phyloP scores from a whole-genome alignment of 2,329 filamentous ascomycete species.

The Aspergillus tubingensis region DNA sequence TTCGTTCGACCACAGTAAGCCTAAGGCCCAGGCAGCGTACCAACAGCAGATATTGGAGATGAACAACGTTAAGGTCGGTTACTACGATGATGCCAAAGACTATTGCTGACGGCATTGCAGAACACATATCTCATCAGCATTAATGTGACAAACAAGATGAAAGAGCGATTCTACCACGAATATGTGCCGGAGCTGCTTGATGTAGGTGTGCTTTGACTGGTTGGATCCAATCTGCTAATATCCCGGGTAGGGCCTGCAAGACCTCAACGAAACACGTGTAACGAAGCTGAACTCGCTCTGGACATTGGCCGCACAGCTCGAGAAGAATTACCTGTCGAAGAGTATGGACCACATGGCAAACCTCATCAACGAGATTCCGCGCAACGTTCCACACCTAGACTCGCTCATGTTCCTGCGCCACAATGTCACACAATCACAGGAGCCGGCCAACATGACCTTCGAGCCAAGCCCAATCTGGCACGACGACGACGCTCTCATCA shows the following conservation, averaged over 20 bases:
- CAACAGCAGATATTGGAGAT: constrained; percentile 92
- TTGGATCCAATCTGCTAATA: constrained; percentile 10
- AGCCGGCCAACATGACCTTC: constrained; percentile 81
- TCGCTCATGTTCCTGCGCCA: constrained; percentile 98
- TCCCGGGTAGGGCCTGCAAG: constrained; percentile 66
- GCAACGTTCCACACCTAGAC: constrained; percentile 86
- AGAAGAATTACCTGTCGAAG: constrained; percentile 73
- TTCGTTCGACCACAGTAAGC: constrained; percentile 81
- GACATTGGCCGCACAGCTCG: constrained; percentile 76
- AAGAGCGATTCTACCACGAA: constrained; percentile 95
- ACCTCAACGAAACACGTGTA: constrained; percentile 86
- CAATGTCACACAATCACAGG: constrained; percentile 79
- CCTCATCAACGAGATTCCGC: constrained; percentile 75
- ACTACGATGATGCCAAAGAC: background rate
- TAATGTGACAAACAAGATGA: constrained; percentile 96
- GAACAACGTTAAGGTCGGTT: constrained; percentile 77
- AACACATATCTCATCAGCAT: constrained; percentile 97
- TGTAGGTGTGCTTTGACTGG: constrained; percentile 51
- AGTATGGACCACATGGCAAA: constrained; percentile 72
- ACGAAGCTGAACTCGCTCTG: constrained; percentile 82
- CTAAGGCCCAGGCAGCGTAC: constrained; percentile 87
- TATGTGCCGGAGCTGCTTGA: constrained; percentile 93
- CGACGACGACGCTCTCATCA: constrained; percentile 83
- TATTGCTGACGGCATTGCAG: constrained; percentile 40
- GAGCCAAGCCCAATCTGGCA: constrained; percentile 97